Conservation (phyloP, 108 stramenopile genomes). For the Cyclotella kingstonii region DNA sequence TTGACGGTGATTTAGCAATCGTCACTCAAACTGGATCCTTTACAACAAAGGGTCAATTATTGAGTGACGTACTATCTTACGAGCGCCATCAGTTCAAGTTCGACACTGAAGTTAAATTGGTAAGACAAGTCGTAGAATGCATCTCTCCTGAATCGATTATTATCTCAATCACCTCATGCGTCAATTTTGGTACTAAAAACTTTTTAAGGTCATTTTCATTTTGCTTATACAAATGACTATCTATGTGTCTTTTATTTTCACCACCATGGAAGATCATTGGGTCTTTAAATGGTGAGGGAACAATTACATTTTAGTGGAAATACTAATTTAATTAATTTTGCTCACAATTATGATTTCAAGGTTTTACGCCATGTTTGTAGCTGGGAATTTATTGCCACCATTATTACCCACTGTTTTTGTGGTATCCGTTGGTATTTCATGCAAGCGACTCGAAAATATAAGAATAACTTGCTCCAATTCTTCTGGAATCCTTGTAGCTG, state of each 20-base stretch:
- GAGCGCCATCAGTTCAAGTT: slow-evolving; percentile 69
- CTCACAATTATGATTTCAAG: background rate
- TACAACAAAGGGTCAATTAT: slow-evolving; percentile 57
- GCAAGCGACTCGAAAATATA: slow-evolving; percentile 49
- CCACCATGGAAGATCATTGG: slow-evolving; percentile 49
- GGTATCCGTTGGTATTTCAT: slow-evolving; percentile 62
- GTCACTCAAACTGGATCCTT: slow-evolving; percentile 58
- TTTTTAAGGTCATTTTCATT: slow-evolving; percentile 35
- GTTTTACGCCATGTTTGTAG: slow-evolving; percentile 25
- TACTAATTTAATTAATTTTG: background rate
- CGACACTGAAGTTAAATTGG: slow-evolving; percentile 58
- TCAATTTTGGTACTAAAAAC: too few species aligned
- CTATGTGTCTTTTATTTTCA: slow-evolving; percentile 37
- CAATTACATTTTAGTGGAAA: too few species aligned
- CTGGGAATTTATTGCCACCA: slow-evolving; percentile 11
- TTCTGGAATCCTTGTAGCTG: slow-evolving; percentile 70
- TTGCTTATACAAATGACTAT: slow-evolving; percentile 49
- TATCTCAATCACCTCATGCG: too few species aligned
- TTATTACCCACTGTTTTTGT: slow-evolving; percentile 60
- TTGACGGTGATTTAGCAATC: slow-evolving; percentile 45
- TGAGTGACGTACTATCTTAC: slow-evolving; percentile 61
- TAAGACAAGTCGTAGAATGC: too few species aligned
- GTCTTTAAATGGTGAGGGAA: slow-evolving; percentile 49
- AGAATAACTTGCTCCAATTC: slow-evolving; percentile 71
- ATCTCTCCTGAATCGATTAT: too few species aligned